phyloP scores from a whole-genome alignment of 495 filamentous ascomycete species.

The Podospora anserina region DNA sequence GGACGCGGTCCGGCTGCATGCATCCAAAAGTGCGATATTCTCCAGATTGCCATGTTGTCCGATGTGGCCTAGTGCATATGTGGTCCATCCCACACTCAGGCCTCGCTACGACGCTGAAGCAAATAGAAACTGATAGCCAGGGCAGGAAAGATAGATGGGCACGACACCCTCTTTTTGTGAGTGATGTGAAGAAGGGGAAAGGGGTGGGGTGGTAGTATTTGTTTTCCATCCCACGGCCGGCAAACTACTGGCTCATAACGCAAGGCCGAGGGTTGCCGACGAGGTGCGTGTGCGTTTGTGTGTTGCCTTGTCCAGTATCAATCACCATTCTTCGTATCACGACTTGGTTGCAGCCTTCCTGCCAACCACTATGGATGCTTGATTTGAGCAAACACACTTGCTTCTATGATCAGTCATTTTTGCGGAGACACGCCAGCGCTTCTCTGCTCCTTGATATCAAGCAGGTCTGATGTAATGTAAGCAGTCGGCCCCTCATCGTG shows the following conservation, averaged over 20 bases:
- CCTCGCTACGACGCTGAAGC: not conserved
- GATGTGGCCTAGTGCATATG: conserved; percentile 7
- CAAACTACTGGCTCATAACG: not conserved
- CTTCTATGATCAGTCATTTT: not conserved
- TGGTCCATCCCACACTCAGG: not conserved
- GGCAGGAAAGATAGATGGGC: not conserved
- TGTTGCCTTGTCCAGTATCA: not conserved
- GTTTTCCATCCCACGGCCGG: not conserved
- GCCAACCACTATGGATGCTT: no score
- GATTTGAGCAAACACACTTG: not conserved
- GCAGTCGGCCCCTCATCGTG: not conserved
- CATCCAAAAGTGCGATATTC: not conserved
- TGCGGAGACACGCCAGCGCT: not conserved
- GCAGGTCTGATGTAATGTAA: not conserved
- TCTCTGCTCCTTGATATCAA: not conserved
- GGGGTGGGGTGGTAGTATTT: not conserved
- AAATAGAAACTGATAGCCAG: not conserved
- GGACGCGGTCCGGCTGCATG: not conserved
- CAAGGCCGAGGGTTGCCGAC: not conserved
- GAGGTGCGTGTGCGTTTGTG: not conserved
- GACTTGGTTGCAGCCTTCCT: not conserved
- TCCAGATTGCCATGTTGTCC: conserved; percentile 12
- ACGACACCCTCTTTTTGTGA: not conserved
- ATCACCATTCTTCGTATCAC: not conserved
- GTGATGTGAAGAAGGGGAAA: not conserved